These are phyloP conservation scores for Calonectria multiphialidica DNA, from an alignment of 2,329 filamentous ascomycete genomes.

Conservation along the genomic window DNA sequence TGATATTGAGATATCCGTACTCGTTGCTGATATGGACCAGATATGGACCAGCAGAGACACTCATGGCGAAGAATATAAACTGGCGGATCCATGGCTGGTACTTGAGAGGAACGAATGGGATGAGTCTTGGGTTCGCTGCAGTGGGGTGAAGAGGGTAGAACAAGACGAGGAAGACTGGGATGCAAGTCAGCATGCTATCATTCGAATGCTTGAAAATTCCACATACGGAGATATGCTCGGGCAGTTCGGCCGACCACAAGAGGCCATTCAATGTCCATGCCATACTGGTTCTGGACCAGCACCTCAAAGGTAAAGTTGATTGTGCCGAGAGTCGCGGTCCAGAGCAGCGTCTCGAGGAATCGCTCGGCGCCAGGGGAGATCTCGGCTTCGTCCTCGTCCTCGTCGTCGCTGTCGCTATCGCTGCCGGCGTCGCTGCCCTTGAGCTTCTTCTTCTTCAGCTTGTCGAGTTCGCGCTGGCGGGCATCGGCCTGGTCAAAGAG, in stretches of 20 bases:
- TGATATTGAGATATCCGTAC: conserved; percentile 85
- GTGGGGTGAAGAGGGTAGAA: conserved; percentile 70
- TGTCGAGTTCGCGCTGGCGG: conserved; percentile 49
- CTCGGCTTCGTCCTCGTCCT: conserved; percentile 46
- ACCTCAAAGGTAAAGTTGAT: conserved; percentile 85
- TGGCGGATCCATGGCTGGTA: conserved; percentile 66
- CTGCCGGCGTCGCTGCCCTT: conserved; percentile 25
- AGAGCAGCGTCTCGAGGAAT: conserved; percentile 68
- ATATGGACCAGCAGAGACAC: conserved; percentile 77
- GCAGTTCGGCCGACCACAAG: conserved; percentile 65
- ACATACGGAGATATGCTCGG: conserved; percentile 66
- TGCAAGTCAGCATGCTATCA: not conserved
- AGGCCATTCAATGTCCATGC: conserved; percentile 72
- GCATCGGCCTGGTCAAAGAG: conserved; percentile 64
- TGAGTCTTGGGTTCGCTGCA: conserved; percentile 58
- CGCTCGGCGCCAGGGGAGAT: conserved; percentile 62
- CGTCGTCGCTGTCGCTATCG: conserved; percentile 35
- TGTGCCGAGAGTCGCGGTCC: conserved; percentile 73
- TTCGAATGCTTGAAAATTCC: not conserved
- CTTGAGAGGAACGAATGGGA: conserved; percentile 62
- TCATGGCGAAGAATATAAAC: conserved; percentile 72
- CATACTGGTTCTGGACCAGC: conserved; percentile 83
- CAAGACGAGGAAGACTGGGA: conserved; percentile 65
- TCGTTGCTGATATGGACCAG: conserved; percentile 85
- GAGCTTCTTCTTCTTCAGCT: conserved; percentile 15